Percentiles rank a stretch among this genome's conserved stretches.
phyloP scores from a whole-genome alignment of 1,139 yeast species.

The Pichia cactophila region DNA sequence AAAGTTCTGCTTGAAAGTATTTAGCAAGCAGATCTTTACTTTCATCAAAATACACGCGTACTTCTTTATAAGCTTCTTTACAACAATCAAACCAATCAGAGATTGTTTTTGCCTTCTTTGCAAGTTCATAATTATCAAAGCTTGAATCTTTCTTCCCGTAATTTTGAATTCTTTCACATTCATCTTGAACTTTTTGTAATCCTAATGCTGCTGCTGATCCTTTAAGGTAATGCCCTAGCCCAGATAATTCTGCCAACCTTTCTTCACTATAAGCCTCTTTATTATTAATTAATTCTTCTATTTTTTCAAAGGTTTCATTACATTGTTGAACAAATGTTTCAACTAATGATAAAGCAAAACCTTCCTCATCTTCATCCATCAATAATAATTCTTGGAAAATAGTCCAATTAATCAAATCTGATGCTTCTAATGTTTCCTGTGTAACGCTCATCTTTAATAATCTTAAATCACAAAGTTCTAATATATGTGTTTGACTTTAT shows the following conservation, averaged over 20 bases:
- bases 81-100: slow-evolving; percentile 43
- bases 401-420: slow-evolving; percentile 78
- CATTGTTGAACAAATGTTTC: slow-evolving; percentile 88
- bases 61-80: slow-evolving; percentile 49
- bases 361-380: slow-evolving; percentile 92
- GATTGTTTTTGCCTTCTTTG: slow-evolving; percentile 19
- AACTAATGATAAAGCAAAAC: slow-evolving; percentile 69
- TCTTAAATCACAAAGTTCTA: too few species aligned
- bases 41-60: slow-evolving; percentile 48
- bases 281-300: slow-evolving; percentile 36
- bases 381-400: slow-evolving; percentile 82
- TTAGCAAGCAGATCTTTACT: slow-evolving; percentile 52
- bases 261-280: slow-evolving; percentile 24
- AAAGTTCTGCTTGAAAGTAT: slow-evolving; percentile 38
- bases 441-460: slow-evolving; percentile 17
- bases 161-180: slow-evolving; percentile 91
- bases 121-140: slow-evolving; percentile 36
- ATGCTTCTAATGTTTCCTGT: slow-evolving; percentile 24
- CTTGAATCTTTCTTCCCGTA: slow-evolving; percentile 53
- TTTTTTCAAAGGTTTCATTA: slow-evolving; percentile 64
- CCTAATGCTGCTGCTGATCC: slow-evolving; percentile 97
- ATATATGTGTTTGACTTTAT: too few species aligned
- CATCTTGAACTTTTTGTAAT: slow-evolving; percentile 66
- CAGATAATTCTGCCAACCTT: slow-evolving; percentile 56
- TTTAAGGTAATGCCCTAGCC: slow-evolving; percentile 85